Evolutionary conservation across 768 basidiomycete species (phyloP).

Genomic region (Boletus subcaerulescens): DNA sequence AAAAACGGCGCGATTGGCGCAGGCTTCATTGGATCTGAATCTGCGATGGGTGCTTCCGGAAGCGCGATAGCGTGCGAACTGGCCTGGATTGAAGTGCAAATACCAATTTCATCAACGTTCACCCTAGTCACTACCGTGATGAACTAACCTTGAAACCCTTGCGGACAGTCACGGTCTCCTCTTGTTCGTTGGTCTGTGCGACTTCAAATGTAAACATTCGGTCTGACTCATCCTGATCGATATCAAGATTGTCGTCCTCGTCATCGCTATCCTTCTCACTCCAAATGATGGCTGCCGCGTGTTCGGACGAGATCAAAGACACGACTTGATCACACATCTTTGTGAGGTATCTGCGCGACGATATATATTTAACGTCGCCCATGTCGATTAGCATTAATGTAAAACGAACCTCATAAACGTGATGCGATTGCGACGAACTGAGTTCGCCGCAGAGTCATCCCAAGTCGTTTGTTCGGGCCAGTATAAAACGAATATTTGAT

Average conservation of each 20-base stretch:
- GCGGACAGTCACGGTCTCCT: slow-evolving; percentile 43
- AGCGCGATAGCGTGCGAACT: slow-evolving; percentile 10
- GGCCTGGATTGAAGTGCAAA: background rate
- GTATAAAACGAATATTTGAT: slow-evolving; percentile 47
- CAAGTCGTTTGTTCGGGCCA: slow-evolving; percentile 65
- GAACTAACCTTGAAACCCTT: slow-evolving; percentile 45
- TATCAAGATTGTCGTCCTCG: background rate
- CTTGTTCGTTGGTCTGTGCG: slow-evolving; percentile 51
- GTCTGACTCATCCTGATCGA: slow-evolving; percentile 42
- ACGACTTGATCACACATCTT: slow-evolving; percentile 57
- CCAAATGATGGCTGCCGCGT: slow-evolving; percentile 46
- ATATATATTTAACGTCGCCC: background rate
- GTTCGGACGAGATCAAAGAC: slow-evolving; percentile 48
- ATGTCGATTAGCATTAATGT: background rate
- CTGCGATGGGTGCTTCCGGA: slow-evolving; percentile 6
- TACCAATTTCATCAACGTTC: background rate
- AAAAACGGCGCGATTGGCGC: slow-evolving; percentile 26
- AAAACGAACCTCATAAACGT: slow-evolving; percentile 57
- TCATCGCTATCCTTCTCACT: slow-evolving; percentile 34
- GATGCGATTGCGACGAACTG: slow-evolving; percentile 49
- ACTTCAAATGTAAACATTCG: slow-evolving; percentile 55
- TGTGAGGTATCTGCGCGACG: slow-evolving; percentile 48
- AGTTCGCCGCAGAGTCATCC: slow-evolving; percentile 45
- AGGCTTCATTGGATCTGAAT: slow-evolving; percentile 2
- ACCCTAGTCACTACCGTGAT: background rate